Base-by-base conservation (phyloP, 169 alveolate species). In the Toxoplasma gondii region DNA sequence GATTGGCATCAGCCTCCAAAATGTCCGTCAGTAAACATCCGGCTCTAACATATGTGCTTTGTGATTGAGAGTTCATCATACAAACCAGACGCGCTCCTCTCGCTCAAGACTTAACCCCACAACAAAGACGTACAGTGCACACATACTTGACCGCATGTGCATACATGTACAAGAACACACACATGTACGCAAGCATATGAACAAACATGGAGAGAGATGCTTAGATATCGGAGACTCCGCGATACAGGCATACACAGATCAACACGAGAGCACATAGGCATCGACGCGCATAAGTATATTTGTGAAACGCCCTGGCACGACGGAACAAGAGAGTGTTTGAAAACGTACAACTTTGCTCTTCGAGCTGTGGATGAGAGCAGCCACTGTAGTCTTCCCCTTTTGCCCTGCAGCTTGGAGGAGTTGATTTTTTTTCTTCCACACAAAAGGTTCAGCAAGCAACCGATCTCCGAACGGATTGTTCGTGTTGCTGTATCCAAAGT, bases 381-480 rank as follows among this genome's bases (percentile, higher is more conserved):
- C 67, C 10, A 93, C 93, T 0, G 94, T 94, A 38, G 94, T 74
- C 41, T 92, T 92, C 10, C 54, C 78, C n/a, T 82, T 82, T 92
- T 94, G 70, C 17, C 94, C 94, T 45, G 94, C 91, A 45, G 95
- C 95, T 44, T 86, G 91, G 64, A 91, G 94, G 64, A 86, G 58
- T 27, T 88, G 93, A 44, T 91, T 91, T 78, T 94, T 94, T 94
- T 94, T 94, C 74, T 88, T 87, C 96, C 96, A 94, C 44, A 91
- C 94, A 54, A 94, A 94, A 31, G 94, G 94, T 87, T 92, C 94
- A 24, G 96, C 93, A 34, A 94, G 86, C 64, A 54, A 39, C 45
- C 92, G 44, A 78, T 94, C 96, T 19, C 96, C 96, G 74, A 94
- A 94, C 70, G 96, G 96, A 84, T 94, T 94, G 44, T 54, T 91